Evolutionary conservation across 1,139 yeast genomes (phyloP).

Genomic region (Blastobotrys indianensis): DNA sequence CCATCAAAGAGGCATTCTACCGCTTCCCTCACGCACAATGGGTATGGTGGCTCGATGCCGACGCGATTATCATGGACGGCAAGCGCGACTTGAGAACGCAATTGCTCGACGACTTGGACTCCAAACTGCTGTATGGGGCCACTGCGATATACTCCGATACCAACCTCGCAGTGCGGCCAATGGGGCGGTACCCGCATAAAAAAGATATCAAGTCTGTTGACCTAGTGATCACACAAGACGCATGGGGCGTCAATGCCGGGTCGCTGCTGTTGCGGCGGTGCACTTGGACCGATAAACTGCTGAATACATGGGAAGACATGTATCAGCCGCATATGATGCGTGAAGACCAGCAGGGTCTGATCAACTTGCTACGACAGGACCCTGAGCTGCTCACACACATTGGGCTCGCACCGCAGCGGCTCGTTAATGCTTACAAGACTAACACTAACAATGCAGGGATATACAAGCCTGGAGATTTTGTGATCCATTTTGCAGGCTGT

Average conservation of each 20-base stretch:
- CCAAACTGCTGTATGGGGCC: conserved; percentile 23
- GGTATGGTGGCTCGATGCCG: conserved; percentile 35
- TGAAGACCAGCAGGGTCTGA: conserved; percentile 6
- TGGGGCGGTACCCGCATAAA: conserved; percentile 16
- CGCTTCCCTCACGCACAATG: conserved; percentile 30
- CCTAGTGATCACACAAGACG: conserved; percentile 28
- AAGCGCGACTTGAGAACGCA: conserved; percentile 27
- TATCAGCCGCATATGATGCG: background rate
- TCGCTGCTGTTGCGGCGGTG: conserved; percentile 32
- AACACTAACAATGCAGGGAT: conserved; percentile 8
- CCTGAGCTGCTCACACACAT: background rate
- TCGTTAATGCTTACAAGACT: conserved; percentile 9
- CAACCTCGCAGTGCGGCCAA: background rate
- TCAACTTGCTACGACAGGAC: background rate
- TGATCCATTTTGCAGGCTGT: conserved; percentile 7
- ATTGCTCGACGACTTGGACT: conserved; percentile 25
- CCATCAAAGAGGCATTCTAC: conserved; percentile 29
- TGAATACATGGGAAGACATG: conserved; percentile 12
- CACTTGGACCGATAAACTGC: conserved; percentile 5
- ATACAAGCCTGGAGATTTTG: conserved; percentile 4
- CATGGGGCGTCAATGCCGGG: conserved; percentile 34
- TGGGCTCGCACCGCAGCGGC: conserved; percentile 8
- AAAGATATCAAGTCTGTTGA: conserved; percentile 21
- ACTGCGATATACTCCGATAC: conserved; percentile 18
- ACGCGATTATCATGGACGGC: conserved; percentile 31